These are phyloP conservation scores for Hanseniaspora hatyaiensis DNA, from an alignment of 805 yeast species.

Conservation along the genomic window DNA sequence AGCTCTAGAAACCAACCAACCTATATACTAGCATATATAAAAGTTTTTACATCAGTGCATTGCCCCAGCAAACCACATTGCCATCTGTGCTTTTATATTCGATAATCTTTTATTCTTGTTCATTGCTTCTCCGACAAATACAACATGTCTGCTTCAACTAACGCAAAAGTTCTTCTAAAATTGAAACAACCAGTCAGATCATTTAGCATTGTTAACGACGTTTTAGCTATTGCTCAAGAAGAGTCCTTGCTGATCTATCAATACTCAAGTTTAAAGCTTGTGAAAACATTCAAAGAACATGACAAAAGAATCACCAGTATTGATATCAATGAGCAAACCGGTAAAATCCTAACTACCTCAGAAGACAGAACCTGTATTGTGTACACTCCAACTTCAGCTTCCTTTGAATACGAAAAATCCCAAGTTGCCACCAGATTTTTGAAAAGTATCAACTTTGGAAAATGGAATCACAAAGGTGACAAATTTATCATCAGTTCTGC, in stretches of 20 bases:
- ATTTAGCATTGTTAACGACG: slow-evolving; percentile 30
- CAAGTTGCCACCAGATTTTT: slow-evolving; percentile 83
- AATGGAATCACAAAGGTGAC: slow-evolving; percentile 90
- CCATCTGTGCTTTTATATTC: no score
- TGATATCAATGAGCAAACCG: slow-evolving; percentile 67
- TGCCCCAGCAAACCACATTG: no score
- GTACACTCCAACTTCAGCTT: slow-evolving; percentile 61
- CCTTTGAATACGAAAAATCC: slow-evolving; percentile 69
- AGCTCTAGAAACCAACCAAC: no score
- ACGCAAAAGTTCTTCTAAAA: no score
- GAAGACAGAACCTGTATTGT: slow-evolving; percentile 97
- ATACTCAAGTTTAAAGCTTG: slow-evolving; percentile 35
- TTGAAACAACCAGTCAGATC: slow-evolving; percentile 22
- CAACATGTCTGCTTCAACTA: no score
- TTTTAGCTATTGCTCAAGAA: slow-evolving; percentile 73
- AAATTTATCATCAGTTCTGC: slow-evolving; percentile 97
- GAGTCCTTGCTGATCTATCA: slow-evolving; percentile 64
- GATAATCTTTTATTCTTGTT: no score
- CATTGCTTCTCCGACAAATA: no score
- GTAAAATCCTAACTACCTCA: slow-evolving; percentile 89
- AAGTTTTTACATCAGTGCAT: no score
- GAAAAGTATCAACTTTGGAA: slow-evolving; percentile 87
- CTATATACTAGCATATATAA: no score
- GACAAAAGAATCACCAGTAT: slow-evolving; percentile 91
- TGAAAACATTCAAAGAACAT: slow-evolving; percentile 66